Evolutionary conservation across 1,284 basidiomycete genomes (phyloP).

Genomic region (Cryptococcus sp.): DNA sequence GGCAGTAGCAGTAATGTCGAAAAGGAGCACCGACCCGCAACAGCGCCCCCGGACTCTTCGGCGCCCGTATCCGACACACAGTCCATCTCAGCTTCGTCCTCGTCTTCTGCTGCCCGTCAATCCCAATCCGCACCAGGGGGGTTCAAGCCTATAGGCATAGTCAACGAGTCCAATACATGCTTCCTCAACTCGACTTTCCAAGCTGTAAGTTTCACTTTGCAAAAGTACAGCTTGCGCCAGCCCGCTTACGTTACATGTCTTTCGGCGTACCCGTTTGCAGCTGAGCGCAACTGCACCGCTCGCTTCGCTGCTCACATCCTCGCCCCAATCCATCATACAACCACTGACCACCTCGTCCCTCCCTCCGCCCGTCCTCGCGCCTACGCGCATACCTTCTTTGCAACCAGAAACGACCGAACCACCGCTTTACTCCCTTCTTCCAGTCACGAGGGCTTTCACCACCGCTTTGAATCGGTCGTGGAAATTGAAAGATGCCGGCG

Average conservation of each 20-base stretch:
- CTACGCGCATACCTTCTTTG: conserved; percentile 43
- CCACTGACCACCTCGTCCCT: conserved; percentile 25
- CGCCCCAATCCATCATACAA: conserved; percentile 27
- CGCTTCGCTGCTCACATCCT: conserved; percentile 34
- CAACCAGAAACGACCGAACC: conserved; percentile 46
- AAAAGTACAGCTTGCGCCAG: too few species aligned
- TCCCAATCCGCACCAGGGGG: conserved; percentile 4
- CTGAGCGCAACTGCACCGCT: conserved; percentile 41
- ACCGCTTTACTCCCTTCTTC: conserved; percentile 42
- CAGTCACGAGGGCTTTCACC: conserved; percentile 49
- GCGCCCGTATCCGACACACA: too few species aligned
- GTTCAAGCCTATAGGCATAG: conserved; percentile 60
- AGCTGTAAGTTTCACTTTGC: conserved; percentile 52
- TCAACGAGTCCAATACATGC: conserved; percentile 88
- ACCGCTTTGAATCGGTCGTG: conserved; percentile 44
- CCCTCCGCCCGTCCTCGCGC: conserved; percentile 30
- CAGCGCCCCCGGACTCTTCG: too few species aligned
- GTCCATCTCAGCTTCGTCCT: neutral
- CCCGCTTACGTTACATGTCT: neutral
- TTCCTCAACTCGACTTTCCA: conserved; percentile 90
- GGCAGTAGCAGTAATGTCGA: too few species aligned
- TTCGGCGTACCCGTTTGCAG: conserved; percentile 15
- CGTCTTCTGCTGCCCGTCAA: neutral
- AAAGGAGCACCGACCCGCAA: too few species aligned
- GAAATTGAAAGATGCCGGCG: conserved; percentile 49